Evolutionary conservation across 495 filamentous ascomycete species (phyloP), one percentile per base, ranked within the genome.

Genomic region (Jackrogersella multiformis): DNA sequence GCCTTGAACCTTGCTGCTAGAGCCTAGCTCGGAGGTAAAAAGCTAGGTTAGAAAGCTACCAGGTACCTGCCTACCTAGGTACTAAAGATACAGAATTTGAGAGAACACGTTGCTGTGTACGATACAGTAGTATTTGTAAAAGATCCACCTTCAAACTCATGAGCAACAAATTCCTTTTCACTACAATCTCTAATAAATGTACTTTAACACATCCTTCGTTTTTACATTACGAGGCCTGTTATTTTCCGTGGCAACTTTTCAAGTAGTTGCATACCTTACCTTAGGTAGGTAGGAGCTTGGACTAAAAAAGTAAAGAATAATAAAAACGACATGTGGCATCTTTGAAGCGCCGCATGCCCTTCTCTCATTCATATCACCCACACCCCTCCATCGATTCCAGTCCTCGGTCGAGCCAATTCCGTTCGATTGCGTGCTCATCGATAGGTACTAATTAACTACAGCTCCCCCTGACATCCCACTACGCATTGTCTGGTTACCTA

Each of bases 321-420:
- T n/a, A 72, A 64, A 73, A 67, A 73, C 71, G 70, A 71, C 68
- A 75, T 75, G 73, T 75, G 73, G 73, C 73, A 71, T 73, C 62
- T 73, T 73, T 73, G 46, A 71, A 56, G 41, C 18, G 28, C 30
- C 32, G 32, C 28, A 62, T 24, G 49, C 26, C 44, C 45, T 62
- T 26, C 20, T 12, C 5, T 21, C 21, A 20, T 51, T 61, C 58
- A 35, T 55, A 66, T 52, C 63, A 51, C 30, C 51, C 51, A 49
- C 34, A 46, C 55, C 57, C 61, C 59, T 61, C 54, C 46, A 60
- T 35, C 51, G 16, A 36, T 52, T 45, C 60, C 46, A 44, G 13
- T 55, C 44, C 39, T 36, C 30, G 38, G 36, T 60, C 38, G 28
- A 58, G 51, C 56, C 46, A 36, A 15, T 42, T 54, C 36, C 15